These are phyloP conservation scores for Aureobasidium musti DNA, from an alignment of 2,329 filamentous ascomycete species.

Conservation along the genomic window DNA sequence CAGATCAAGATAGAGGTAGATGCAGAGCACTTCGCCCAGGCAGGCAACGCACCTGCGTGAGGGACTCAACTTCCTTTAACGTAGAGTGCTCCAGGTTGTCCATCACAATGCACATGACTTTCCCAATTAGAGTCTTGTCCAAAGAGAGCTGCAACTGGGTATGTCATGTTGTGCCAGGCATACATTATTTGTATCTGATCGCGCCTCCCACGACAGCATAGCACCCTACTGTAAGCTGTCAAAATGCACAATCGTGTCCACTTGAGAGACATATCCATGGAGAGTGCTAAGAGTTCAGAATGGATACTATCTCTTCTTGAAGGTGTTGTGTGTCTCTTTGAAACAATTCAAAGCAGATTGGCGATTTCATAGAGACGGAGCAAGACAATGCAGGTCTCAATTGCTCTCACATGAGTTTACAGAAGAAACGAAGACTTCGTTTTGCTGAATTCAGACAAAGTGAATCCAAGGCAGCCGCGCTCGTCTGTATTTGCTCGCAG, in stretches of 20 bases:
- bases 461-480: not conserved
- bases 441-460: not conserved
- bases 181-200: not conserved
- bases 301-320: not conserved
- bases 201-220: not conserved
- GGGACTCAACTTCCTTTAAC: not conserved
- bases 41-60: not conserved
- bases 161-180: not conserved
- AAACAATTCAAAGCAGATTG: not conserved
- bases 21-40: not conserved
- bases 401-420: not conserved
- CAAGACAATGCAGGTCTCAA: not conserved
- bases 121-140: not conserved
- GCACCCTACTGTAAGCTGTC: not conserved
- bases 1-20: not conserved
- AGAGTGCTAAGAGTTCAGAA: not conserved
- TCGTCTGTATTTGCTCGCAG: not conserved
- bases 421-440: not conserved
- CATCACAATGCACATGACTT: not conserved
- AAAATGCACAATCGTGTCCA: not conserved
- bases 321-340: not conserved
- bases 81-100: not conserved
- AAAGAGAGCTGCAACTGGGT: not conserved
- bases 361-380: not conserved
- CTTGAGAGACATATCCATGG: not conserved